A percentile compares a stretch with the other conserved stretches of the same genome.
phyloP scores from a whole-genome alignment of 176 grass and related monocot species.

The Oropetium thomaeum region DNA sequence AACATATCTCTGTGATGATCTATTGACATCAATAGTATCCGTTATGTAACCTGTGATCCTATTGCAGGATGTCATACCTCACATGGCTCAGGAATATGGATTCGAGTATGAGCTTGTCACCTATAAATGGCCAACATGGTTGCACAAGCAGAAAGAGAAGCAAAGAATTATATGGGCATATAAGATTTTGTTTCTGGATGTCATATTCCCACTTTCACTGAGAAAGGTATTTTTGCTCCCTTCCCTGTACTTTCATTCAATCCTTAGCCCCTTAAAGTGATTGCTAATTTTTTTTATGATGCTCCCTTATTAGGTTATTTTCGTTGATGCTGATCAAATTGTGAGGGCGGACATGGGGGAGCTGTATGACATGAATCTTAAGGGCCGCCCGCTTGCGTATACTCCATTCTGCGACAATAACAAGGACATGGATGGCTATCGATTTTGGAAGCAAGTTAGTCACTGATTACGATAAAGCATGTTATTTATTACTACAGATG shows the following conservation, averaged over 20 bases:
- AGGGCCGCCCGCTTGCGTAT: constrained; percentile 91
- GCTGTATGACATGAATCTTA: constrained; percentile 94
- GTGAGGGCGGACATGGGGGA: constrained; percentile 99
- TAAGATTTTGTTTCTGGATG: constrained; percentile 99
- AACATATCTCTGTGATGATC: constrained; percentile 34
- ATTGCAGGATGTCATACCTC: constrained; percentile 88
- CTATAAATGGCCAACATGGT: constrained; percentile 99
- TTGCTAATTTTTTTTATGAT: constrained; percentile 25
- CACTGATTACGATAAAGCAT: constrained; percentile 26
- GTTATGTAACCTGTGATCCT: constrained; percentile 31
- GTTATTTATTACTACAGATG: constrained; percentile 8
- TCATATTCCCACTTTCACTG: constrained; percentile 95
- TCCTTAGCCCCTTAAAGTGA: constrained; percentile 15
- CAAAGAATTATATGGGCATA: constrained; percentile 99
- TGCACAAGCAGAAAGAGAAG: constrained; percentile 99
- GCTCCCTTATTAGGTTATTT: constrained; percentile 74
- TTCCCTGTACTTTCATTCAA: constrained; percentile 1
- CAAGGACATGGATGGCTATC: constrained; percentile 98
- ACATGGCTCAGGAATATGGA: constrained; percentile 88
- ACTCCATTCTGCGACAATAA: constrained; percentile 99
- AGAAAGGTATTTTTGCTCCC: constrained; percentile 56
- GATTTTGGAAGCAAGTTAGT: constrained; percentile 99
- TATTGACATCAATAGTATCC: constrained; percentile 16
- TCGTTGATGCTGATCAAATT: constrained; percentile 98
- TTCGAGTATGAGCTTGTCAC: constrained; percentile 96